Evolutionary conservation across 441 rosid species (phyloP).

Genomic region (Jatropha multifida): DNA sequence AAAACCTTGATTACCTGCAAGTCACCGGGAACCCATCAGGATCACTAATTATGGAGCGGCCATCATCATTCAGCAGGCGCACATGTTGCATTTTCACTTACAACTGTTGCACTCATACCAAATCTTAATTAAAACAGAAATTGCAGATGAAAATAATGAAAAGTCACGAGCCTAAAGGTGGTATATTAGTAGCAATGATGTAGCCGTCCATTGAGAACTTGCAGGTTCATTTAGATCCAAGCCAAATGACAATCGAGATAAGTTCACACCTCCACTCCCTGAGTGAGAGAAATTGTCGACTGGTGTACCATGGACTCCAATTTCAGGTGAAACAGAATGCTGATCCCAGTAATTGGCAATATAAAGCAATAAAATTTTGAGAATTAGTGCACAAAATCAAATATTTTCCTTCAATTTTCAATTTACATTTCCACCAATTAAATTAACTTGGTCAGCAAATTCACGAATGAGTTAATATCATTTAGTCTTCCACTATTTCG

Average conservation of each 20-base stretch:
- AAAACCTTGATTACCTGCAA: slow-evolving; percentile 59
- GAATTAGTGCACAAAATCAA: slow-evolving; percentile 7
- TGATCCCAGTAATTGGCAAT: slow-evolving; percentile 34
- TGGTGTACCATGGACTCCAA: slow-evolving; percentile 87
- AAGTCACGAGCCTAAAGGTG: slow-evolving; percentile 17
- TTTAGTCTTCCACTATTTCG: neutral
- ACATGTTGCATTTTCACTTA: slow-evolving; percentile 56
- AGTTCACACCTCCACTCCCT: slow-evolving; percentile 85
- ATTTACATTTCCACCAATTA: slow-evolving; percentile 9
- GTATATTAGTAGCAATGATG: too few relatives aligned
- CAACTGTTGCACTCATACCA: slow-evolving; percentile 23
- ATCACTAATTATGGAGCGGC: slow-evolving; percentile 79
- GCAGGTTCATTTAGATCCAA: slow-evolving; percentile 83
- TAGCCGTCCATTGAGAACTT: slow-evolving; percentile 66
- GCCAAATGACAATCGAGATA: slow-evolving; percentile 78
- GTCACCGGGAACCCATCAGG: slow-evolving; percentile 84
- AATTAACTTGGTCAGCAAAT: neutral
- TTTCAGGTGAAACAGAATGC: slow-evolving; percentile 93
- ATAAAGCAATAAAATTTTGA: slow-evolving; percentile 6
- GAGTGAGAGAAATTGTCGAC: slow-evolving; percentile 82
- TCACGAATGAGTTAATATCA: neutral
- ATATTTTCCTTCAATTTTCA: slow-evolving; percentile 3
- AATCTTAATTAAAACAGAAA: slow-evolving; percentile 2
- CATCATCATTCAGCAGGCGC: slow-evolving; percentile 73
- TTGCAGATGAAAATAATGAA: slow-evolving; percentile 6